Percentiles rank a stretch among this genome's conserved stretches.
Evolutionary conservation across 768 basidiomycete genomes (phyloP).

Genomic region (Agaricus subrufescens): DNA sequence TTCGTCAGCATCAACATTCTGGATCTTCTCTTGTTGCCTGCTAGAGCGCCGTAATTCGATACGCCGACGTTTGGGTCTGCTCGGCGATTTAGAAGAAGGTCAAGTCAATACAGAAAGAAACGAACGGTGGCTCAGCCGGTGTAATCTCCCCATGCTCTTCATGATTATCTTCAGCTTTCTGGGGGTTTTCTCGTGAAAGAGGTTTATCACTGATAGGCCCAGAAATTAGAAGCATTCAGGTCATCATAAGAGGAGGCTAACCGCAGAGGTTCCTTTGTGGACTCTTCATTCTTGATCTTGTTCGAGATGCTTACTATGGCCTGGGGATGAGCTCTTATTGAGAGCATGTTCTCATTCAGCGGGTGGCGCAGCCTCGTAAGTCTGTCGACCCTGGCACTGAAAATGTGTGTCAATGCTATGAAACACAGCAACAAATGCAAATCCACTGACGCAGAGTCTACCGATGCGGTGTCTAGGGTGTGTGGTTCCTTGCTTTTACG

Average conservation of each 20-base stretch:
- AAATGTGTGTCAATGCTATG: background rate
- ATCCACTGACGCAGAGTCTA: background rate
- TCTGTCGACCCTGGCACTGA: background rate
- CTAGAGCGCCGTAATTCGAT: constrained; percentile 23
- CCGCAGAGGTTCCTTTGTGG: background rate
- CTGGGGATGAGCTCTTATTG: background rate
- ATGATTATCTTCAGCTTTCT: background rate
- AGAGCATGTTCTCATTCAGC: background rate
- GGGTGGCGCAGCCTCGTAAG: background rate
- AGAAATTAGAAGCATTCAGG: no score
- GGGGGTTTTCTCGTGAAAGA: background rate
- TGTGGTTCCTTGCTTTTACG: background rate
- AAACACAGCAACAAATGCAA: background rate
- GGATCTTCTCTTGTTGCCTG: constrained; percentile 17
- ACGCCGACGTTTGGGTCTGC: constrained; percentile 5
- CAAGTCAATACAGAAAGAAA: background rate
- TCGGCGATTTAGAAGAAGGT: background rate
- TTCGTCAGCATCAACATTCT: constrained; percentile 52
- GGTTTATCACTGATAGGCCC: background rate
- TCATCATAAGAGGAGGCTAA: background rate
- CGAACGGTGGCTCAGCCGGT: constrained; percentile 2
- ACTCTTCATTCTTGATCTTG: background rate
- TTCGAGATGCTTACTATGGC: background rate
- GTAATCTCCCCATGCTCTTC: background rate
- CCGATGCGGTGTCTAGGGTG: background rate